phyloP scores from a whole-genome alignment of 768 basidiomycete genomes.

The Boletus subparvulus region DNA sequence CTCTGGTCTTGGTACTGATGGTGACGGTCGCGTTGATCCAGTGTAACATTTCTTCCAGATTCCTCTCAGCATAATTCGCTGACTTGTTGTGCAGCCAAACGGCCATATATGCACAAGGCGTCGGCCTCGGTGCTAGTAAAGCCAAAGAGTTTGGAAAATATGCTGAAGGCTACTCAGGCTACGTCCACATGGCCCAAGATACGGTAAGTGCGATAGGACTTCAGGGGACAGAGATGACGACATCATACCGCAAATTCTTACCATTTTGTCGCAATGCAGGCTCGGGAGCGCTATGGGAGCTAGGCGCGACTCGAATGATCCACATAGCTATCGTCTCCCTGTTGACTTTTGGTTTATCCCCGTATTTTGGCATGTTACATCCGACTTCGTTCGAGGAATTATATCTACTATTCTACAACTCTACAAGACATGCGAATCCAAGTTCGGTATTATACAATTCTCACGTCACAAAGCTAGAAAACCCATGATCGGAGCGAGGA shows the following conservation, averaged over 20 bases:
- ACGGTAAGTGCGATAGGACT: slow-evolving; percentile 45
- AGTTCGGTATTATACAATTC: background rate
- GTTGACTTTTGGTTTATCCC: slow-evolving; percentile 16
- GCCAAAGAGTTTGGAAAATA: slow-evolving; percentile 79
- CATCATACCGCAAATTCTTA: slow-evolving; percentile 21
- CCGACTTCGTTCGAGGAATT: slow-evolving; percentile 16
- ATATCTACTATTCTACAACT: slow-evolving; percentile 12
- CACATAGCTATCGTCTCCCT: slow-evolving; percentile 8
- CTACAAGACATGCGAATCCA: background rate
- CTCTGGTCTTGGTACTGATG: slow-evolving; percentile 76
- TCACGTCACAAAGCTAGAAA: slow-evolving; percentile 23
- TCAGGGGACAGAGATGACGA: slow-evolving; percentile 23
- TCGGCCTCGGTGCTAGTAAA: slow-evolving; percentile 90
- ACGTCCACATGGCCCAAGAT: slow-evolving; percentile 72
- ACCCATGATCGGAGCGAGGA: slow-evolving; percentile 31
- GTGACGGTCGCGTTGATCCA: slow-evolving; percentile 86
- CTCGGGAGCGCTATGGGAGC: slow-evolving; percentile 37
- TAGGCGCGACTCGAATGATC: slow-evolving; percentile 16
- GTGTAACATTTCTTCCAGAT: slow-evolving; percentile 46
- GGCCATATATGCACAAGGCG: slow-evolving; percentile 83
- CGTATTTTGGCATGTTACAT: slow-evolving; percentile 10
- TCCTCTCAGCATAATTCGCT: slow-evolving; percentile 3
- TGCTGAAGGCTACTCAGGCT: slow-evolving; percentile 64
- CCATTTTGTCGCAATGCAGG: slow-evolving; percentile 29
- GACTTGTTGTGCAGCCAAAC: slow-evolving; percentile 55